Evolutionary conservation across 129 eudicot genomes (phyloP).

Genomic region (Tanacetum coccineum): DNA sequence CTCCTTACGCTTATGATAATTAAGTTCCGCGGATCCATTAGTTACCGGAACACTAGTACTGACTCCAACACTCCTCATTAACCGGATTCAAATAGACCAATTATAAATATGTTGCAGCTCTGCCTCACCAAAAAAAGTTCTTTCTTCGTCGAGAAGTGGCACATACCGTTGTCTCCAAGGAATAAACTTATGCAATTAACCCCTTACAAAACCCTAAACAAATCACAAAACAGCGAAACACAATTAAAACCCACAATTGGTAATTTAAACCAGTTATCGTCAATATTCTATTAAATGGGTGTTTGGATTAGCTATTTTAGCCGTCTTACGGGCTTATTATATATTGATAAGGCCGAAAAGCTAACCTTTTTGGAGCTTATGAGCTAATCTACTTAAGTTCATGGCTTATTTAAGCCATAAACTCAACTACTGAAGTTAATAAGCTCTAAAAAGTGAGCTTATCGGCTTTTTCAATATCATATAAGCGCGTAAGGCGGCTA

Average conservation of each 20-base stretch:
- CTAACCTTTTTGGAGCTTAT: too few species aligned
- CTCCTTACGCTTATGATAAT: constrained; percentile 31
- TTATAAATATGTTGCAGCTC: constrained; percentile 30
- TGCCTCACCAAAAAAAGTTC: constrained; percentile 30
- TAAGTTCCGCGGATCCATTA: constrained; percentile 45
- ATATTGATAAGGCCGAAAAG: too few species aligned
- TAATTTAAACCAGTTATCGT: too few species aligned
- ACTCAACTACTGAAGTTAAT: too few species aligned
- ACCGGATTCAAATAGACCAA: constrained; percentile 61
- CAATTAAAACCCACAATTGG: too few species aligned
- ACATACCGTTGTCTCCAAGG: constrained; percentile 47
- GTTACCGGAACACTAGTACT: constrained; percentile 32
- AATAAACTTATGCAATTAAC: constrained; percentile 17
- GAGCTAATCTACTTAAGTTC: too few species aligned
- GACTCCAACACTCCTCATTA: constrained; percentile 50
- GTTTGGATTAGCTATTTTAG: too few species aligned
- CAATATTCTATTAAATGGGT: too few species aligned
- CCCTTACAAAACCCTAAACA: constrained; percentile 29
- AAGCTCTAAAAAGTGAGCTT: too few species aligned
- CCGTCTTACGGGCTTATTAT: too few species aligned
- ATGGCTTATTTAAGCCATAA: too few species aligned
- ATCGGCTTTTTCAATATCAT: background rate
- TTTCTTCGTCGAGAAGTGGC: constrained; percentile 39
- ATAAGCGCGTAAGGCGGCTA: too few species aligned
- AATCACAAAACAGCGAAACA: background rate